Conservation (phyloP, 345 rosid species). For the Salix caprea region DNA sequence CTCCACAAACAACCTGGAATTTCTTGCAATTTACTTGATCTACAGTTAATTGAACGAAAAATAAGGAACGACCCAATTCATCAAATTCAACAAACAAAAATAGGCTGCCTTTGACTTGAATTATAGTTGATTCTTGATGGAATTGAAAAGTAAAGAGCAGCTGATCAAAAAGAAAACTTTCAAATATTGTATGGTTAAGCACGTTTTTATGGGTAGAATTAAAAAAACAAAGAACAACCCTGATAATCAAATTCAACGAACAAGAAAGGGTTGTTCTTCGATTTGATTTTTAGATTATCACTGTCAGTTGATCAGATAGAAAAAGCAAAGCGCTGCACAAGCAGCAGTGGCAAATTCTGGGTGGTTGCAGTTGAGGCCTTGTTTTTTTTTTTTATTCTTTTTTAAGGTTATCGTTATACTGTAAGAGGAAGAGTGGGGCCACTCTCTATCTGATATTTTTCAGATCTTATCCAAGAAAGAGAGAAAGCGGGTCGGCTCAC, state of each 20-base stretch:
- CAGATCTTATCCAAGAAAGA: conserved; percentile 36
- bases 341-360: background rate
- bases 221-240: background rate
- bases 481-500: conserved; percentile 5
- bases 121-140: background rate
- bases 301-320: background rate
- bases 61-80: conserved; percentile 24
- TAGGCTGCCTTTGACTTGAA: conserved; percentile 17
- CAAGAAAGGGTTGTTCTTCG: background rate
- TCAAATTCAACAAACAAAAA: conserved; percentile 6
- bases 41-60: background rate
- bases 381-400: too few species aligned
- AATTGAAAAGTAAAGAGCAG: background rate
- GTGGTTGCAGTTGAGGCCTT: background rate
- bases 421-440: conserved; percentile 18
- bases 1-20: too few species aligned
- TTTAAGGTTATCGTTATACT: background rate
- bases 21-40: too few species aligned
- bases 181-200: too few species aligned
- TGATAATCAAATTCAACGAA: background rate
- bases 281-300: too few species aligned
- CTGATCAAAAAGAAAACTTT: too few species aligned
- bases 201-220: too few species aligned
- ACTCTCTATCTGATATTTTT: conserved; percentile 10
- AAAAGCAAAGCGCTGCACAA: background rate